phyloP scores from a whole-genome alignment of 106 monocot species.

The Dendrobium chrysotoxum region DNA sequence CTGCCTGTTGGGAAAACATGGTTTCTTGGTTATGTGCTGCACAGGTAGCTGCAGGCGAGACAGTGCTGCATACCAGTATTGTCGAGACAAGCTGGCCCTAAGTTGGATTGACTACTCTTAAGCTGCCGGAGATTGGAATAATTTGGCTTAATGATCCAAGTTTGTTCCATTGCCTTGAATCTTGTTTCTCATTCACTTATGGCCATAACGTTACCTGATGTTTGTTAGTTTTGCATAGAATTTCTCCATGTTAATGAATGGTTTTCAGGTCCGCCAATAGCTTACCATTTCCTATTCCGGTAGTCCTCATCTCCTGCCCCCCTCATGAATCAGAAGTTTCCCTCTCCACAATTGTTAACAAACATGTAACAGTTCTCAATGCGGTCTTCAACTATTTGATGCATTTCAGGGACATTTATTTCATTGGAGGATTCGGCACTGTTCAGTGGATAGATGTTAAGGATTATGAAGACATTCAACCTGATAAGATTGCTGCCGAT shows the following conservation, averaged over 20 bases:
- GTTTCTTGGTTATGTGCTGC: no score
- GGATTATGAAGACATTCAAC: constrained; percentile 64
- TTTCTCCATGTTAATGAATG: no score
- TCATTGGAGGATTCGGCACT: constrained; percentile 94
- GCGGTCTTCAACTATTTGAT: not conserved
- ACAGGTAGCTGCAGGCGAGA: no score
- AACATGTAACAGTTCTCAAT: not conserved
- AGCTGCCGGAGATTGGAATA: not conserved
- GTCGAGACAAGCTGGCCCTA: no score
- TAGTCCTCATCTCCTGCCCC: no score
- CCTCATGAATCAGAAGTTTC: not conserved
- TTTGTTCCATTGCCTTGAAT: not conserved
- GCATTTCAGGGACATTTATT: constrained; percentile 75
- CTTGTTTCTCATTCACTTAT: not conserved
- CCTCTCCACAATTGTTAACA: not conserved
- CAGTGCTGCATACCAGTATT: no score
- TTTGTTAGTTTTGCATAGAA: no score
- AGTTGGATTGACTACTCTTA: no score
- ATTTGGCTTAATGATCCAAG: not conserved
- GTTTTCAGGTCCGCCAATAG: not conserved
- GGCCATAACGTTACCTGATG: no score
- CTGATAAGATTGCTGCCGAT: constrained; percentile 83
- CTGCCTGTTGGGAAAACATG: no score
- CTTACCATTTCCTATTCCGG: not conserved
- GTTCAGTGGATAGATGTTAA: constrained; percentile 89